Base-by-base conservation (phyloP, 2,329 filamentous ascomycete genomes). In the Aspergillus sp. region DNA sequence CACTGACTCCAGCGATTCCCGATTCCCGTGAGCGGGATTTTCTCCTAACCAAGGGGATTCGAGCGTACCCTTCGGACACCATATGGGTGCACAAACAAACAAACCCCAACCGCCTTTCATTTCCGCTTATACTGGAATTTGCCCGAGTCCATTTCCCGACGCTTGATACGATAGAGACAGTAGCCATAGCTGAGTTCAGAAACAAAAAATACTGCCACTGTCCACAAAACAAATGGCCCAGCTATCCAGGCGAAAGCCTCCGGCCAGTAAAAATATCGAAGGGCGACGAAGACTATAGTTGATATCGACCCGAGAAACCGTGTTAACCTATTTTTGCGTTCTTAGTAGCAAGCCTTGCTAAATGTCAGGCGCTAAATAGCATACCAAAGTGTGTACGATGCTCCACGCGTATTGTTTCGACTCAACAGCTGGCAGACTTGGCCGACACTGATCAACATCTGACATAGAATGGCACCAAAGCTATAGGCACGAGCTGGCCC, bases 331-430 rank as follows among this genome's bases (percentile, higher is more conserved):
- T 11, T 46, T 25, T 12, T n/a, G 27, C n/a, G 3, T 17, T n/a
- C n/a, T 40, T 39, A 19, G 37, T 19, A 39, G 52, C 35, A 19
- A 19, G 14, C 5, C 7, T 11, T 40, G 21, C 17, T 14, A 21
- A 41, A 11, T 1, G 8, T n/a, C 31, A 11, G 9, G n/a, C 8
- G 14, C 15, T 25, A 17, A 17, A 43, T 1, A 21, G 54, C 59
- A 41, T 49, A 62, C 60, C 60, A 64, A 40, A 59, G 33, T 7
- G 56, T 62, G 33, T 60, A 61, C n/a, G 60, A 64, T 15, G 56
- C 57, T 15, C 62, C 60, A 39, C 60, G 60, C 6, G 58, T 64
- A 40, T 54, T 62, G 7, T 50, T 59, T 2, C 62, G 56, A 44
- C 27, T 57, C n/a, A 64, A 37, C 12, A 64, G 52, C 49, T 62